Base-by-base conservation (phyloP, 345 rosid genomes). In the Mangifera indica region DNA sequence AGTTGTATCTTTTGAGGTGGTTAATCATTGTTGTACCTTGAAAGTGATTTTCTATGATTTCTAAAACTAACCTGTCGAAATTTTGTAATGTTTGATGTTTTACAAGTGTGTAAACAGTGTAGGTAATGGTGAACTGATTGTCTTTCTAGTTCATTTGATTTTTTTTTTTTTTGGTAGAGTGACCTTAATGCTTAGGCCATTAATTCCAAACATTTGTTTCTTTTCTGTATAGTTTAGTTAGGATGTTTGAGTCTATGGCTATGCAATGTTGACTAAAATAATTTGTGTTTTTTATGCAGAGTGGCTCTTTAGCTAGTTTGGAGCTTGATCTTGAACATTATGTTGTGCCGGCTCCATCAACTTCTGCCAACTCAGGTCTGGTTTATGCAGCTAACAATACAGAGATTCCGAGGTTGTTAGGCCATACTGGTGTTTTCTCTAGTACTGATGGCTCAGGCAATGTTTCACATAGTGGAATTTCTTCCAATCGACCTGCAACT, bases 281-380 rank as follows among this genome's bases (percentile, higher is more conserved):
- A 29, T 22, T 55, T n/a, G 44, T 48, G 1, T 66, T 70, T 57
- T 42, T 34, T 40, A 6, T 70, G 72, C 84, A 91, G 99, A 87
- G 76, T 70, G 82, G 88, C 68, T 81, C 93, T 78, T 85, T 92
- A 29, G 85, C 86, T 71, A 80, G 81, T 81, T 85, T 96, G 92
- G 98, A 93, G 91, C 94, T 93, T 74, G 99, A 96, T 81, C 93
- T 96, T 76, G 99, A 89, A 72, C 98, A 93, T 77, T 96, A 96
- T 83, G 88, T 91, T 46, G 85, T 96, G 77, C 98, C 99, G 67
- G 93, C 99, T 58, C 99, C 99, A 60, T 80, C 93, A 70, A 84
- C 89, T 73, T 84, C 95, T 68, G 85, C 90, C 21, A 85, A 88
- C 79, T 87, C 97, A 14, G 90, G 84, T 75, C 86, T 77, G 69